Conservation (phyloP, 768 basidiomycete genomes). For the Pleurotus tuoliensis region DNA sequence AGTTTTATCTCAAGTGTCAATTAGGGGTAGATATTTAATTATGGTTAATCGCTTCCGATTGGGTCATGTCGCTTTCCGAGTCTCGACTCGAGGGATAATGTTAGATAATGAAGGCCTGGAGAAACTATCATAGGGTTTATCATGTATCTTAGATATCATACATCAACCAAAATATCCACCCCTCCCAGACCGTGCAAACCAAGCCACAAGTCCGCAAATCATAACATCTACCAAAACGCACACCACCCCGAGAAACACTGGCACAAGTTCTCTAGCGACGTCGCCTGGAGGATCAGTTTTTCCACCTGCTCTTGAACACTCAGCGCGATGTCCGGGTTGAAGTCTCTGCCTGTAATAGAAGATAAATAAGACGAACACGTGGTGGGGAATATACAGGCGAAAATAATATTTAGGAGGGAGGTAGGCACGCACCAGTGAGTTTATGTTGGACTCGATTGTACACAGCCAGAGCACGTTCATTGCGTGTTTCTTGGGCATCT, state of each 20-base stretch:
- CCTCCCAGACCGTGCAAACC: no score
- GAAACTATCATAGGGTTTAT: no score
- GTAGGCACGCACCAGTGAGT: slow-evolving; percentile 66
- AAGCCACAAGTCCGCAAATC: no score
- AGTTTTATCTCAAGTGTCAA: no score
- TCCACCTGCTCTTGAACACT: slow-evolving; percentile 82
- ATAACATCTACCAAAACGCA: slow-evolving; percentile 14
- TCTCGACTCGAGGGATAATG: no score
- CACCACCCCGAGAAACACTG: slow-evolving; percentile 96
- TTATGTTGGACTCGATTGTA: slow-evolving; percentile 96
- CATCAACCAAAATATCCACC: no score
- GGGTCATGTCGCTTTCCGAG: no score
- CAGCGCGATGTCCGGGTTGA: slow-evolving; percentile 77
- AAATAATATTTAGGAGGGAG: no score
- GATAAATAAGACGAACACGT: background rate
- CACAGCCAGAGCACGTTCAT: slow-evolving; percentile 87
- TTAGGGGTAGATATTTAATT: no score
- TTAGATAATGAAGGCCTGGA: no score
- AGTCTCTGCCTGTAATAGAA: slow-evolving; percentile 69
- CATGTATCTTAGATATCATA: no score
- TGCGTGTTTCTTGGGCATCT: slow-evolving; percentile 81
- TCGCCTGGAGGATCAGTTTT: slow-evolving; percentile 90
- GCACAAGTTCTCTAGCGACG: slow-evolving; percentile 90
- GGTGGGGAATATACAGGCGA: background rate
- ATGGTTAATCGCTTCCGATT: no score